These are phyloP conservation scores for Colletotrichum sublineola DNA, from an alignment of 2,329 filamentous ascomycete species.

Conservation along the genomic window DNA sequence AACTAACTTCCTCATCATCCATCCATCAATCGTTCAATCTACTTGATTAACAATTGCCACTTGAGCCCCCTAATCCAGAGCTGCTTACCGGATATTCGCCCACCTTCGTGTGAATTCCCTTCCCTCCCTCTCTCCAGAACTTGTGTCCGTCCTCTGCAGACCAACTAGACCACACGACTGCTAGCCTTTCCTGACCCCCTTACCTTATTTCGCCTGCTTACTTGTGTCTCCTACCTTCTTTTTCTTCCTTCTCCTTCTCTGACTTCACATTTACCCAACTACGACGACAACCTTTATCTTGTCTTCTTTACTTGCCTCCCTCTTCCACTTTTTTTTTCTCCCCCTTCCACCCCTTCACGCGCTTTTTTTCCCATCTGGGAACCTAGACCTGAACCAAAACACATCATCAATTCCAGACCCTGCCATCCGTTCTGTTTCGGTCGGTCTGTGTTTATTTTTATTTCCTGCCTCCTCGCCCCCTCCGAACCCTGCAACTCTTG, in stretches of 20 bases:
- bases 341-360: background rate
- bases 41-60: slow-evolving; percentile 1
- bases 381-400: slow-evolving; percentile 11
- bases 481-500: slow-evolving; percentile 16
- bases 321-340: slow-evolving; percentile 6
- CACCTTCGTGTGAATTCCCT: slow-evolving; percentile 20
- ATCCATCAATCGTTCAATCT: slow-evolving; percentile 2
- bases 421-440: slow-evolving; percentile 28
- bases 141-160: slow-evolving; percentile 23
- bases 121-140: slow-evolving; percentile 28
- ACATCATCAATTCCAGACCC: slow-evolving; percentile 26
- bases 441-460: slow-evolving; percentile 18
- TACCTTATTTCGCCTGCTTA: slow-evolving; percentile 30
- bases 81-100: slow-evolving; percentile 11
- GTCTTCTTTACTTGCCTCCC: background rate
- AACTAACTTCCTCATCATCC: background rate
- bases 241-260: background rate
- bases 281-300: slow-evolving; percentile 21
- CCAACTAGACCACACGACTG: background rate
- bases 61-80: slow-evolving; percentile 8
- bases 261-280: slow-evolving; percentile 5
- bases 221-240: slow-evolving; percentile 18
- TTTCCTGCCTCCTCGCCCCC: background rate
- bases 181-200: slow-evolving; percentile 27
- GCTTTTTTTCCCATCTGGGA: slow-evolving; percentile 1